Conservation (phyloP, 495 filamentous ascomycete genomes). For the Neurospora sp. region DNA sequence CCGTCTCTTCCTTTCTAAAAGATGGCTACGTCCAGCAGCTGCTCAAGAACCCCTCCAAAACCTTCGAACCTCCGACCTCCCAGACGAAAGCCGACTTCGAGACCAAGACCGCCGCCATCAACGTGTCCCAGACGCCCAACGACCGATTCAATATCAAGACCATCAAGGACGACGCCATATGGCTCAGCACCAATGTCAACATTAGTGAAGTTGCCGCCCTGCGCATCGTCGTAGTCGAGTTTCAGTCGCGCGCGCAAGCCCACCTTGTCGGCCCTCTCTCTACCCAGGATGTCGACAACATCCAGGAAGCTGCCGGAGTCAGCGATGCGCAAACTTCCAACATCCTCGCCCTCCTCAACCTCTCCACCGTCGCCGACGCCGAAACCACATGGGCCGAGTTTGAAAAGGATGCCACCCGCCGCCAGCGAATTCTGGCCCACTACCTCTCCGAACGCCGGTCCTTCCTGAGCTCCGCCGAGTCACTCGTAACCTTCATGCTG, state of each 20-base stretch:
- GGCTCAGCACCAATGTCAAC: constrained; percentile 65
- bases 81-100: constrained; percentile 65
- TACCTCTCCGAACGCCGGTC: constrained; percentile 61
- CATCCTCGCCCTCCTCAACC: constrained; percentile 34
- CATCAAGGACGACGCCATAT: constrained; percentile 77
- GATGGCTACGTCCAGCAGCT: constrained; percentile 55
- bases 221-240: constrained; percentile 71
- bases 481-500: constrained; percentile 33
- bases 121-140: constrained; percentile 61
- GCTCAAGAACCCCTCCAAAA: constrained; percentile 52
- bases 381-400: constrained; percentile 44
- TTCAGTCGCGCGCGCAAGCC: constrained; percentile 58
- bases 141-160: constrained; percentile 63
- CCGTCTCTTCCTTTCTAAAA: constrained; percentile 53
- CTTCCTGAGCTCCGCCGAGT: constrained; percentile 41
- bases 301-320: constrained; percentile 55
- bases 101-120: constrained; percentile 82
- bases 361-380: constrained; percentile 32
- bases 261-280: constrained; percentile 58
- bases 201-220: constrained; percentile 80
- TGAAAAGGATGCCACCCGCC: constrained; percentile 45
- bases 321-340: constrained; percentile 42
- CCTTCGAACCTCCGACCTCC: constrained; percentile 49
- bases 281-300: constrained; percentile 55
- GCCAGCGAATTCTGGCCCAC: constrained; percentile 50